These are phyloP conservation scores for Apostasia ramifera DNA, from an alignment of 106 monocot genomes.

Conservation along the genomic window DNA sequence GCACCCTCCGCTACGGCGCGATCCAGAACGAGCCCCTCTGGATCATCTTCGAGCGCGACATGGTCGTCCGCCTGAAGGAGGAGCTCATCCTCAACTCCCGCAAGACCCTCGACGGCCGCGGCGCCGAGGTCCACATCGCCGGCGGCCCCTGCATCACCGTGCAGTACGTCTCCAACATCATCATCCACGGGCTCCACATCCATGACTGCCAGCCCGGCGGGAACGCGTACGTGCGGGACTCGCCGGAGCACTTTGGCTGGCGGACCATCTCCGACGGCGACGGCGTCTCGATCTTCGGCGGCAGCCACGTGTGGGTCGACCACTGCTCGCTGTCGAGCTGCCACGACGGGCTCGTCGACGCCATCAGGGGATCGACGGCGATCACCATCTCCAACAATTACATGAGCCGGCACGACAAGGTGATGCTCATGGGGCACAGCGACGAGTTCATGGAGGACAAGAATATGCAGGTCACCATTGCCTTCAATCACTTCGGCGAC, in stretches of 20 bases:
- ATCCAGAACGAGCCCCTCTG: constrained; percentile 9
- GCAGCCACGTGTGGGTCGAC: constrained; percentile 9
- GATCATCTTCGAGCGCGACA: constrained; percentile 6
- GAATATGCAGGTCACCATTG: constrained; percentile 9
- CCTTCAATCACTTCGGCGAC: background rate
- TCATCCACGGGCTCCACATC: constrained; percentile 7
- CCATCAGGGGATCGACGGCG: background rate
- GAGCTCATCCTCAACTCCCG: constrained; percentile 11
- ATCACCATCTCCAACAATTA: constrained; percentile 9
- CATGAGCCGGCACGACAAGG: constrained; percentile 10
- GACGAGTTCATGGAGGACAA: constrained; percentile 9
- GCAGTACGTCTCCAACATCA: constrained; percentile 9
- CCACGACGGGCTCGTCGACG: constrained; percentile 9
- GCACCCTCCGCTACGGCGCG: constrained; percentile 9
- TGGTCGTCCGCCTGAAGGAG: constrained; percentile 2
- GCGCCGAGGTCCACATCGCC: constrained; percentile 7
- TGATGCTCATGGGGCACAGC: constrained; percentile 13
- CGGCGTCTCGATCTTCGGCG: constrained; percentile 9
- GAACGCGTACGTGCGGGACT: constrained; percentile 10
- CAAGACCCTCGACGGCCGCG: constrained; percentile 11
- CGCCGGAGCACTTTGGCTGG: constrained; percentile 7
- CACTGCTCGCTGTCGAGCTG: constrained; percentile 10
- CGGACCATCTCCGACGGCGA: constrained; percentile 4
- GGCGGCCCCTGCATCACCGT: constrained; percentile 6
- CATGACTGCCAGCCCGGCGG: constrained; percentile 9